These are phyloP conservation scores for Rosa rugosa DNA, from an alignment of 306 rosid genomes.

Conservation along the genomic window DNA sequence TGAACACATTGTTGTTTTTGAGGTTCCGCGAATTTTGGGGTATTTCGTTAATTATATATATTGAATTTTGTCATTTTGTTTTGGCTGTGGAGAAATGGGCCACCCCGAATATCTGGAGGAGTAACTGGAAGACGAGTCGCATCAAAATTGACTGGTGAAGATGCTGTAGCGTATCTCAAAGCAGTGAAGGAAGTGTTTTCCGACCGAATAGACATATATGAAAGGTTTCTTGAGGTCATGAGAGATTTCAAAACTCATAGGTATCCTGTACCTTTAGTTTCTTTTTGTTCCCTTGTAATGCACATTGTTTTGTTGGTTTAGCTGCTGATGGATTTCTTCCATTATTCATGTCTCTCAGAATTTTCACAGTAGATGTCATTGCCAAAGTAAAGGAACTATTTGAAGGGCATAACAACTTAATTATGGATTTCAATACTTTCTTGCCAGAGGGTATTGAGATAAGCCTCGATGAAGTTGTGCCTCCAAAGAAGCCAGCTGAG, in stretches of 20 bases:
- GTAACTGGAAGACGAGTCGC: constrained; percentile 45
- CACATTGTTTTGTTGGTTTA: constrained; percentile 14
- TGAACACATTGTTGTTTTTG: constrained; percentile 14
- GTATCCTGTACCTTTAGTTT: constrained; percentile 35
- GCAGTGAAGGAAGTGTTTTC: constrained; percentile 75
- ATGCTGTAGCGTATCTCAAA: constrained; percentile 72
- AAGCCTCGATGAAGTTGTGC: constrained; percentile 66
- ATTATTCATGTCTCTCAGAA: constrained; percentile 45
- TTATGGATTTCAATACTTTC: constrained; percentile 91
- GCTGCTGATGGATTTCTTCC: constrained; percentile 10
- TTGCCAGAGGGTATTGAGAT: constrained; percentile 94
- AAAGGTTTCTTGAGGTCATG: constrained; percentile 81
- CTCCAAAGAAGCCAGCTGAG: constrained; percentile 76
- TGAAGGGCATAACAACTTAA: constrained; percentile 83
- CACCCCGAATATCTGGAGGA: constrained; percentile 50
- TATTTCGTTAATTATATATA: neutral
- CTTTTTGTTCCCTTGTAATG: constrained; percentile 10
- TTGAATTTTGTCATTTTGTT: constrained; percentile 5
- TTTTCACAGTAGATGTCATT: constrained; percentile 80
- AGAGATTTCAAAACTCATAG: constrained; percentile 92
- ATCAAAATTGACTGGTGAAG: constrained; percentile 68
- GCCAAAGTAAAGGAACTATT: constrained; percentile 87
- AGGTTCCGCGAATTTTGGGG: neutral
- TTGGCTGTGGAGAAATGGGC: constrained; percentile 50
- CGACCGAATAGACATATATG: constrained; percentile 71